These are phyloP conservation scores for Austropuccinia psidii DNA, from an alignment of 1,284 basidiomycete genomes.

Conservation along the genomic window DNA sequence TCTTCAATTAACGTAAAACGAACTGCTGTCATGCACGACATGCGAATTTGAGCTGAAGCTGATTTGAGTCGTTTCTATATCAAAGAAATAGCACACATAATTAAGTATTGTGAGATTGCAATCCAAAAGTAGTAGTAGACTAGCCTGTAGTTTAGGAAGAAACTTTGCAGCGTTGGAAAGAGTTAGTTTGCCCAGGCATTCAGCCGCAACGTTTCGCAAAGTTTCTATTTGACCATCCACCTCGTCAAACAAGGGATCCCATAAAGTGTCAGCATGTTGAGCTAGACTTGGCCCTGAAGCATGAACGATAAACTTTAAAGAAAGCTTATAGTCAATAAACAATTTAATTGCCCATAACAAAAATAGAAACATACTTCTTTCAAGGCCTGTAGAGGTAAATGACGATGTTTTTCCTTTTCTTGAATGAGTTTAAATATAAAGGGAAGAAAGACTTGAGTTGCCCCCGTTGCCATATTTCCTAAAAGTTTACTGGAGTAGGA, in stretches of 20 bases:
- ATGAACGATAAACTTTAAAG: constrained; percentile 71
- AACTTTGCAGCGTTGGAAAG: constrained; percentile 80
- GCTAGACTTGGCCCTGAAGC: constrained; percentile 74
- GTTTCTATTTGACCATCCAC: constrained; percentile 64
- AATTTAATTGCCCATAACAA: not conserved
- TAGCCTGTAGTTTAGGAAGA: constrained; percentile 79
- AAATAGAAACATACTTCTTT: constrained; percentile 62
- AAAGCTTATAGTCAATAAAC: not conserved
- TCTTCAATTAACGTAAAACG: constrained; percentile 91
- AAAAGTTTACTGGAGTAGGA: constrained; percentile 25
- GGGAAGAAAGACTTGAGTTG: constrained; percentile 74
- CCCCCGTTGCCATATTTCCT: constrained; percentile 92
- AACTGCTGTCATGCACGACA: constrained; percentile 85
- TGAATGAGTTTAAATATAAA: constrained; percentile 73
- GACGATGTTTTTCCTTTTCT: constrained; percentile 62
- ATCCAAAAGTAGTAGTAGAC: constrained; percentile 41
- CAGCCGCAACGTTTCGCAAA: constrained; percentile 85
- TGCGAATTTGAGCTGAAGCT: constrained; percentile 61
- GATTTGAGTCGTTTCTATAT: constrained; percentile 50
- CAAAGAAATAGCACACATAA: not conserved
- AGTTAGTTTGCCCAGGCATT: constrained; percentile 90
- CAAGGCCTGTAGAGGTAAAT: constrained; percentile 79
- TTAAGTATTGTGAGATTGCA: constrained; percentile 19
- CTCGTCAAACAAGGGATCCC: constrained; percentile 80
- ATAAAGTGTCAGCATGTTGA: constrained; percentile 73